phyloP scores from a whole-genome alignment of 2,329 filamentous ascomycete genomes.

The Allantophomopsis cytisporea region DNA sequence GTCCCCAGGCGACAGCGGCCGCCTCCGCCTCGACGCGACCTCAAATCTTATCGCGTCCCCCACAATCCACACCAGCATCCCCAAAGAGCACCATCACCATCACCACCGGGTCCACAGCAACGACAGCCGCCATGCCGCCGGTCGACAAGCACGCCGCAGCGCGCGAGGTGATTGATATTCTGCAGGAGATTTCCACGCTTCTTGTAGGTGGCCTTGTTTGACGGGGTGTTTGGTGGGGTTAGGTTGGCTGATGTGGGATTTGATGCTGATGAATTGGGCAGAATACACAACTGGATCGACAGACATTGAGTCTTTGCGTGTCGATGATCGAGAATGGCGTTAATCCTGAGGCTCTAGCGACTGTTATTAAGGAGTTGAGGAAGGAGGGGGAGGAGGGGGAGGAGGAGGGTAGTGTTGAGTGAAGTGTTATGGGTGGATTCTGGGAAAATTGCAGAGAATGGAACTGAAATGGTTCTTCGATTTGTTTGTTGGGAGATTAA shows the following conservation, averaged over 20 bases:
- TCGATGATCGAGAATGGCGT: conserved; percentile 96
- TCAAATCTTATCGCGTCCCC: too few relatives aligned
- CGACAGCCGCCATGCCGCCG: not conserved
- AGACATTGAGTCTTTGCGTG: conserved; percentile 86
- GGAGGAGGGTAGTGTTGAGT: conserved; percentile 7
- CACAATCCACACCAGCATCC: too few relatives aligned
- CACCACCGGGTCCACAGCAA: too few relatives aligned
- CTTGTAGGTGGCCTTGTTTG: conserved; percentile 37
- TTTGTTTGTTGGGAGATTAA: too few relatives aligned
- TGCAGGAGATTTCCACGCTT: conserved; percentile 77
- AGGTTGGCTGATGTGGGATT: too few relatives aligned
- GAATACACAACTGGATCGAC: conserved; percentile 89
- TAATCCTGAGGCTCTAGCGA: conserved; percentile 82
- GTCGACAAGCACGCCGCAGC: conserved; percentile 55
- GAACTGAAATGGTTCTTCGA: too few relatives aligned
- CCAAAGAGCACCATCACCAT: too few relatives aligned
- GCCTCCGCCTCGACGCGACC: too few relatives aligned
- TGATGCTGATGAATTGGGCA: conserved; percentile 21
- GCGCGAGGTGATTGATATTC: conserved; percentile 70
- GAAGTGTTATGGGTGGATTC: too few relatives aligned
- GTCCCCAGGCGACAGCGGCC: too few relatives aligned
- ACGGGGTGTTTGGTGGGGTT: too few relatives aligned
- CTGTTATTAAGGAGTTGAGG: conserved; percentile 17
- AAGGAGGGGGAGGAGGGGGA: conserved; percentile 17
- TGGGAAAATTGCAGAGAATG: too few relatives aligned